Evolutionary conservation across 164 flowering plant genomes (phyloP), one percentile per base, ranked within the genome.

Genomic region (Protea cynaroides): DNA sequence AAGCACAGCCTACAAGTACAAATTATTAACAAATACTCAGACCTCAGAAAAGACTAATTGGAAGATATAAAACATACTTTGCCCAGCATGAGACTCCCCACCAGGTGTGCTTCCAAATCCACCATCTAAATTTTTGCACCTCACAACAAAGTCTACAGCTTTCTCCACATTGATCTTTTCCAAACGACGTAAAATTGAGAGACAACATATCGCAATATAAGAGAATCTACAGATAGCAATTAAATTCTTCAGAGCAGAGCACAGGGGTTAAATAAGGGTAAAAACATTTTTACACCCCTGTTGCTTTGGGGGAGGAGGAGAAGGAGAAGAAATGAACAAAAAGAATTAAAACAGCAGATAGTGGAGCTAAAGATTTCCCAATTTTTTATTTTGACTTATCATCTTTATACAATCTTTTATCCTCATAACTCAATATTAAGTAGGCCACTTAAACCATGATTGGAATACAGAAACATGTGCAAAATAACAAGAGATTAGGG

Each of bases 101-200:
- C 98, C 97, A 78, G 98, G 97, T 15, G 83, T 83, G 77, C 98
- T 81, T 71, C 98, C 98, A 79, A 93, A 93, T 43, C 98, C 98
- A 64, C 97, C 98, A 78, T 93, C 96, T 59, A 86, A 25, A 75
- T 90, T 93, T 82, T 89, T 86, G 84, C 97, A 93, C 71, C 96
- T 90, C n/a, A 89, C 80, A 46, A 93, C 84, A 75, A 86, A 90
- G 34, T 72, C 61, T 46, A 89, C 96, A 56, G 98, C 98, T 78
- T 84, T 90, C 61, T 83, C 84, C 67, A 87, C 90, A 76, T 90
- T 76, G 63, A 93, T 87, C 74, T 80, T 82, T 43, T 89, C 89
- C 78, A 89, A 71, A 18, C 84, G 71, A 24, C 69, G 79, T 55
- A 90, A 56, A 64, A 90, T 40, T 18, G 97, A 78, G 29, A 89